These are phyloP conservation scores for Eurotiales sp. DNA, from an alignment of 2,329 filamentous ascomycete genomes.

Conservation along the genomic window DNA sequence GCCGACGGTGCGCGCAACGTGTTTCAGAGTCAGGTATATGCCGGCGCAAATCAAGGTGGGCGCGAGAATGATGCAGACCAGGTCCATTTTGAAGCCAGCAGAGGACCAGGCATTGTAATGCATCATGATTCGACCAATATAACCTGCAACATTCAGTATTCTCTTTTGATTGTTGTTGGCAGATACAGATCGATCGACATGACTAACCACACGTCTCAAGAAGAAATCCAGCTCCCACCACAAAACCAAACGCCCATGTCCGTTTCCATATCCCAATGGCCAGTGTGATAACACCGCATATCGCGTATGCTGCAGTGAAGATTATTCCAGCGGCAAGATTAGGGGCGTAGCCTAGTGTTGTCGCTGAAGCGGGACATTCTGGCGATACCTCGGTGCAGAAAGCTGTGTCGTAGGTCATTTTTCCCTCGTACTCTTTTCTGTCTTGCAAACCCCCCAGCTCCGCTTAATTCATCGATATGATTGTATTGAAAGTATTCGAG, in stretches of 20 bases:
- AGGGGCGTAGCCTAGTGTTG: conserved; percentile 49
- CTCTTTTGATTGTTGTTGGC: neutral
- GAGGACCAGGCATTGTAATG: conserved; percentile 45
- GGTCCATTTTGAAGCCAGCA: conserved; percentile 46
- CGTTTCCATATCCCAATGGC: conserved; percentile 43
- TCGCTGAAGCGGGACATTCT: conserved; percentile 36
- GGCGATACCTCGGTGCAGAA: conserved; percentile 28
- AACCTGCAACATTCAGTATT: conserved; percentile 28
- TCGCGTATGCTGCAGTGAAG: conserved; percentile 45
- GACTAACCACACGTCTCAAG: conserved; percentile 41
- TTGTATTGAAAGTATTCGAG: neutral
- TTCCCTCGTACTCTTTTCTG: neutral
- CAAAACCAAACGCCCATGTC: conserved; percentile 51
- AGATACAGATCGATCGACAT: neutral
- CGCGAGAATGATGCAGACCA: conserved; percentile 23
- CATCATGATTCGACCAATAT: conserved; percentile 48
- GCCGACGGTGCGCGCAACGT: conserved; percentile 52
- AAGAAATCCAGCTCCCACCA: conserved; percentile 41
- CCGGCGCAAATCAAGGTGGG: conserved; percentile 56
- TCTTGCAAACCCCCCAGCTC: too few relatives aligned
- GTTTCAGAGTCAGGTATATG: conserved; percentile 63
- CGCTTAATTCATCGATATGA: neutral
- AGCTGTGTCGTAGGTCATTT: conserved; percentile 4
- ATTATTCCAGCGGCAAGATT: conserved; percentile 43
- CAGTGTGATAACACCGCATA: conserved; percentile 44